Evolutionary conservation across 78 protist genomes (phyloP), one percentile per base, ranked within the genome.

Genomic region (Polysphondylium violaceum): DNA sequence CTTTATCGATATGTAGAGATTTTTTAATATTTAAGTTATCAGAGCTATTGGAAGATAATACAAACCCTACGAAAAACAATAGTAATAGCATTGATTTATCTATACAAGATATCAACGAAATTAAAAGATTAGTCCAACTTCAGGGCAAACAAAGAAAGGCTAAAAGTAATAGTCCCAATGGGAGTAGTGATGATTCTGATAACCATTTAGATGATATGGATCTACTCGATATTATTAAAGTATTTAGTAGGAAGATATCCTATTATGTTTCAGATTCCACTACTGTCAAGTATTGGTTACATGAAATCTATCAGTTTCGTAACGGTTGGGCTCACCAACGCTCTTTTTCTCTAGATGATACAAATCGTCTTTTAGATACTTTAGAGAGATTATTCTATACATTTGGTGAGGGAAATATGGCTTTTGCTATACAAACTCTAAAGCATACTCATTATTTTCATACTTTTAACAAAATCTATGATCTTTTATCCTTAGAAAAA

Each of bases 251-350:
- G 56, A 27, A 47, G n/a, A 41, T 41, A 43, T 11, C 35, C 8
- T 35, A 41, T 27, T 68, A 29, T 31, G 27, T 71, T 14, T 50
- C 17, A 6, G 64, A 47, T 41, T 23, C 56, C 17, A 23, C 7
- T n/a, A 29, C 36, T 16, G 21, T 79, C 2, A 79, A 56, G 21
- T 21, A 33, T 25, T 25, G 33, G 3, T 1, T 51, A 8, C 35
- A 44, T 36, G 88, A 79, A 33, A 67, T 79, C 2, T 29, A 35
- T 21, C 47, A 67, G n/a, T 29, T 51, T 12, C 27, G 88, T 23
- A 67, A 83, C 43, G 29, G 16, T 0, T 83, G 90, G 90, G 90
- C 90, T 9, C 90, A 83, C 31, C 77, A 69, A 43, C n/a, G 47
- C n/a, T 61, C 67, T 12, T 27, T 83, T 14, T 58, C 73, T 0